These are phyloP conservation scores for Pseudogymnoascus sp. DNA, from an alignment of 2,329 filamentous ascomycete genomes.

Conservation along the genomic window DNA sequence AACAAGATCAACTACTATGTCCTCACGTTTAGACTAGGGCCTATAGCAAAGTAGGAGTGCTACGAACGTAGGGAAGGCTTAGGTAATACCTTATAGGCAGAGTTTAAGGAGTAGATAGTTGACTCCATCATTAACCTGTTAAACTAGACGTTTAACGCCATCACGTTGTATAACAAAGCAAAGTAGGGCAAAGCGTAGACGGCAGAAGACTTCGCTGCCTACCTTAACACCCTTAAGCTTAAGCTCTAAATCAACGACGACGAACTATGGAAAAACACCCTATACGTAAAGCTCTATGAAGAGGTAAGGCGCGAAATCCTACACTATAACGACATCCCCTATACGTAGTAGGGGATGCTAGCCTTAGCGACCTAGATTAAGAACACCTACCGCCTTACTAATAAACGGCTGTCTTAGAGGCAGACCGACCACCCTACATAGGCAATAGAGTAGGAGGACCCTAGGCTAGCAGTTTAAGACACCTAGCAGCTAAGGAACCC, in stretches of 20 bases:
- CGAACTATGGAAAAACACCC: not conserved
- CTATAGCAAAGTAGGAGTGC: no score
- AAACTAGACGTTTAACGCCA: no score
- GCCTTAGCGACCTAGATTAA: not conserved
- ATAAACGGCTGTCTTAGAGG: no score
- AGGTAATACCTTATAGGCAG: not conserved
- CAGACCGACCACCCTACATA: no score
- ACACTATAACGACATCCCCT: not conserved
- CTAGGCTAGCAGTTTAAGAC: no score
- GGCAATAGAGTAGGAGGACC: no score
- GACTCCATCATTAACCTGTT: no score
- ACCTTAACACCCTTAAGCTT: not conserved
- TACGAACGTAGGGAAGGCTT: not conserved
- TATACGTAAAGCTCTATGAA: not conserved
- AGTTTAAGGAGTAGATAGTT: not conserved
- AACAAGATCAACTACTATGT: not conserved
- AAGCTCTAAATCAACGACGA: not conserved
- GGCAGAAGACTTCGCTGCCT: not conserved
- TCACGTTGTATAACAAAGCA: no score
- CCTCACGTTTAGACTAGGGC: not conserved
- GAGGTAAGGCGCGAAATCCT: not conserved
- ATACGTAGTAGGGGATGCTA: not conserved
- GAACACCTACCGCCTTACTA: not conserved
- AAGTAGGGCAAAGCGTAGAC: no score
- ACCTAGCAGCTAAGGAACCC: no score